phyloP scores from a whole-genome alignment of 495 filamentous ascomycete genomes.

The Daldinia vernicosa region DNA sequence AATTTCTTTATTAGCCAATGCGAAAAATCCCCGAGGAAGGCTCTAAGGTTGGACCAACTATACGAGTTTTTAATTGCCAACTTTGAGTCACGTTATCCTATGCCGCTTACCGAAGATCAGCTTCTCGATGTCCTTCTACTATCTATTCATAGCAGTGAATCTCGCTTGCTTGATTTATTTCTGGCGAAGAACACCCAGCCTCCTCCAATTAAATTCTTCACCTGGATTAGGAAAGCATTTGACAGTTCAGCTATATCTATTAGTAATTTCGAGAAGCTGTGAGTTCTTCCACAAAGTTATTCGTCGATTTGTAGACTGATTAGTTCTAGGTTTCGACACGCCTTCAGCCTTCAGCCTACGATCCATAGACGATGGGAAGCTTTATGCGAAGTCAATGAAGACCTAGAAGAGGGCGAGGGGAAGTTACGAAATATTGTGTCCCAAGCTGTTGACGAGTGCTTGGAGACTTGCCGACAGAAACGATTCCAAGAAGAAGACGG shows the following conservation, averaged over 20 bases:
- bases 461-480: background rate
- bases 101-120: too few relatives aligned
- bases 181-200: too few relatives aligned
- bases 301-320: slow-evolving; percentile 1
- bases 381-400: background rate
- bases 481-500: slow-evolving; percentile 2
- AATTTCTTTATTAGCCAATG: slow-evolving; percentile 4
- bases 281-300: background rate
- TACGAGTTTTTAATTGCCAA: too few relatives aligned
- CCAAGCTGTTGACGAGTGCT: background rate
- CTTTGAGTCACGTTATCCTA: too few relatives aligned
- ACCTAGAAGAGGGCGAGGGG: background rate
- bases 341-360: background rate
- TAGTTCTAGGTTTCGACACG: background rate
- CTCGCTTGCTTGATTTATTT: too few relatives aligned
- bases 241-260: slow-evolving; percentile 3
- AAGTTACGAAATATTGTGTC: background rate
- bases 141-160: background rate
- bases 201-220: slow-evolving; percentile 6
- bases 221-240: slow-evolving; percentile 8
- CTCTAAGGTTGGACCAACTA: background rate
- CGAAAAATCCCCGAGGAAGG: background rate
- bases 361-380: background rate
- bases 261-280: background rate
- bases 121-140: background rate